Conservation (phyloP, 1,139 yeast species). For the Hansenula lynferdii region DNA sequence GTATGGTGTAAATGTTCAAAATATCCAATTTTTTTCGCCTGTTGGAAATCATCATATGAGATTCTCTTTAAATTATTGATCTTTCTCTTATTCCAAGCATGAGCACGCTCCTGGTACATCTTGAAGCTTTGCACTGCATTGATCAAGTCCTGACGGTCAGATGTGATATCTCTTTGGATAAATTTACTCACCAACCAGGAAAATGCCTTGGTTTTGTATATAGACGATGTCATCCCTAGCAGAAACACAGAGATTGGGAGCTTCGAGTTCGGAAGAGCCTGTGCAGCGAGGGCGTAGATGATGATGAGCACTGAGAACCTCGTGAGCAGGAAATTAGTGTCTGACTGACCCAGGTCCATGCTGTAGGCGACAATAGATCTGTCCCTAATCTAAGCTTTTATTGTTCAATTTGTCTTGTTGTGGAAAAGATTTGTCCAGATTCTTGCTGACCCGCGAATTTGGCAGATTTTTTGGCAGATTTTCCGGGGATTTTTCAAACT, state of each 20-base stretch:
- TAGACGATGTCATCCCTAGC: conserved; percentile 24
- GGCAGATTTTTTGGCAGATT: too few species aligned
- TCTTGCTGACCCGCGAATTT: too few species aligned
- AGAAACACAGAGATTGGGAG: conserved; percentile 24
- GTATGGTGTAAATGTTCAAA: conserved; percentile 42
- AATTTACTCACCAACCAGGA: conserved; percentile 16
- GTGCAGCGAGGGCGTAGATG: conserved; percentile 13
- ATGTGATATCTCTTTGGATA: conserved; percentile 17
- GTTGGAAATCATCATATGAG: conserved; percentile 50
- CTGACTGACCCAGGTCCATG: conserved; percentile 1
- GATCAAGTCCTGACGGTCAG: conserved; percentile 34
- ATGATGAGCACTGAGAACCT: conserved; percentile 16
- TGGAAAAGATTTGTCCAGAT: too few species aligned
- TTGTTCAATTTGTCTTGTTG: too few species aligned
- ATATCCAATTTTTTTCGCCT: conserved; percentile 54
- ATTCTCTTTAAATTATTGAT: conserved; percentile 41
- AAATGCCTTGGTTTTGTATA: conserved; percentile 24
- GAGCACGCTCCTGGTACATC: conserved; percentile 37
- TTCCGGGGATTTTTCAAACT: too few species aligned
- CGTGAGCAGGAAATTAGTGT: conserved; percentile 10
- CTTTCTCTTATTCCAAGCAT: conserved; percentile 42
- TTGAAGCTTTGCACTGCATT: conserved; percentile 50
- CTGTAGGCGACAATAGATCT: too few species aligned
- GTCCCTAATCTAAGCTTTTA: too few species aligned
- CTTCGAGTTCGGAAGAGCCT: conserved; percentile 16